A percentile compares a stretch with the other conserved stretches of the same genome.
Conservation (phyloP, 169 alveolate genomes). For the Eimeria maxima region DNA sequence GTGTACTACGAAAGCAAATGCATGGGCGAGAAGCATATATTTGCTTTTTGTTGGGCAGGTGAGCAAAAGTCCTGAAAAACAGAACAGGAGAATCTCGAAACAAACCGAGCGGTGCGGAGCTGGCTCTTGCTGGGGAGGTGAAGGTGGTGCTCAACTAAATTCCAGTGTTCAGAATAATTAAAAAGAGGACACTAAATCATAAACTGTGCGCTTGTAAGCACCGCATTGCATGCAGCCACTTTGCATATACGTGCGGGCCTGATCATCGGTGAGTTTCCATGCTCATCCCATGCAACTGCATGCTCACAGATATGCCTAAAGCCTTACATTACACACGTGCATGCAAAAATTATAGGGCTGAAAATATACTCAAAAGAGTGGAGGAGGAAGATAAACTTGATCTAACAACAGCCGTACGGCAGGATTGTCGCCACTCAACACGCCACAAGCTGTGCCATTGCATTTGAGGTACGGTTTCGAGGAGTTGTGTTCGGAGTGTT, state of each 20-base stretch:
- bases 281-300: too few relatives aligned
- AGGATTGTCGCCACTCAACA: slow-evolving; percentile 10
- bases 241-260: too few relatives aligned
- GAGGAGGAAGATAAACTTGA: background rate
- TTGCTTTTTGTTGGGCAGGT: too few relatives aligned
- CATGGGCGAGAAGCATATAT: too few relatives aligned
- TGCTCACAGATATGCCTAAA: too few relatives aligned
- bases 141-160: background rate
- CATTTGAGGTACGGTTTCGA: background rate
- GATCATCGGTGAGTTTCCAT: too few relatives aligned
- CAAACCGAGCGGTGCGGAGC: background rate
- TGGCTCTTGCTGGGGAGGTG: background rate
- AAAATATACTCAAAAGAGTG: background rate
- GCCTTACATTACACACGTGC: too few relatives aligned
- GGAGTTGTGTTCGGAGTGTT: background rate
- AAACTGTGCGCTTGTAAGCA: too few relatives aligned
- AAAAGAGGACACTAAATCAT: too few relatives aligned
- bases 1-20: too few relatives aligned
- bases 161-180: background rate
- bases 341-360: too few relatives aligned
- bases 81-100: background rate
- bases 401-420: background rate
- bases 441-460: background rate
- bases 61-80: background rate
- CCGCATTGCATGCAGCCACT: background rate